phyloP scores from a whole-genome alignment of 768 basidiomycete species.

The Glaciozyma antarctica region DNA sequence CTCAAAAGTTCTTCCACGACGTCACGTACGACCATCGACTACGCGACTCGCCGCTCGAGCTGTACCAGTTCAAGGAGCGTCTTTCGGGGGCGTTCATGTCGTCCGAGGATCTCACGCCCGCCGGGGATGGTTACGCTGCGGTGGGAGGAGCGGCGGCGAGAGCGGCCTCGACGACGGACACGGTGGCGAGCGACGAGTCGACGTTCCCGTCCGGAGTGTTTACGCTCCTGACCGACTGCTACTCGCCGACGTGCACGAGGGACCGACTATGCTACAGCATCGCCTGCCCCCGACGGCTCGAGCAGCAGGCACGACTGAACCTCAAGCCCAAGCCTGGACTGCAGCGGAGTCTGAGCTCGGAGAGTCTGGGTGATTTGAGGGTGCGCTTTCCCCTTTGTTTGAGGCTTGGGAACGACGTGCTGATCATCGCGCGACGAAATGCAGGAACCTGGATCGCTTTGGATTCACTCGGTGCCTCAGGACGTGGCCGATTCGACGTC shows the following conservation, averaged over 20 bases:
- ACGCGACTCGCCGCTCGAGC: slow-evolving; percentile 72
- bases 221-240: slow-evolving; percentile 91
- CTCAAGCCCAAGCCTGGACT: slow-evolving; percentile 61
- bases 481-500: slow-evolving; percentile 88
- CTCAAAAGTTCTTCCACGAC: slow-evolving; percentile 98
- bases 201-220: slow-evolving; percentile 83
- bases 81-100: slow-evolving; percentile 59
- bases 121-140: neutral
- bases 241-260: slow-evolving; percentile 90
- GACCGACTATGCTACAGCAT: slow-evolving; percentile 96
- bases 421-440: slow-evolving; percentile 38
- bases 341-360: slow-evolving; percentile 61
- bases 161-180: slow-evolving; percentile 13
- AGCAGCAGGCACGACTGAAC: slow-evolving; percentile 71
- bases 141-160: slow-evolving; percentile 9
- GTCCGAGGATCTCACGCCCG: slow-evolving; percentile 8
- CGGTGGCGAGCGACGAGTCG: slow-evolving; percentile 31
- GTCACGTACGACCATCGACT: slow-evolving; percentile 97
- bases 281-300: slow-evolving; percentile 70
- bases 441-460: slow-evolving; percentile 70
- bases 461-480: slow-evolving; percentile 92
- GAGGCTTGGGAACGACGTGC: neutral
- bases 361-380: slow-evolving; percentile 64
- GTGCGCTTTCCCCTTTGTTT: slow-evolving; percentile 41
- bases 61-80: slow-evolving; percentile 86